Base-by-base conservation (phyloP, 306 rosid species). In the Lathyrus oleraceus region DNA sequence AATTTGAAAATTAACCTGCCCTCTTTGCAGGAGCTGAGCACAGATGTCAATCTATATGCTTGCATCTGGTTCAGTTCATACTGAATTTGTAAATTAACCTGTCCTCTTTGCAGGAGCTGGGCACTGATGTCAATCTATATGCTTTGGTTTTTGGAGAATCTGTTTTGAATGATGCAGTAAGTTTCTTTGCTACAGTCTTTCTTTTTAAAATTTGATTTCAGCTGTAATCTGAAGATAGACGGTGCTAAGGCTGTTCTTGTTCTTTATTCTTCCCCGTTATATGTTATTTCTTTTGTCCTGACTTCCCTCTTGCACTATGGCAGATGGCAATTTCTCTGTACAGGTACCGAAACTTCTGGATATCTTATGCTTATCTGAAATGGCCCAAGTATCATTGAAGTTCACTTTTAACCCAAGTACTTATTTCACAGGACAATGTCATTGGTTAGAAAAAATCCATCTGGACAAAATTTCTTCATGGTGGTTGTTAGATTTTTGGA, bases 141-240 rank as follows among this genome's bases (percentile, higher is more conserved):
- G 99, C 99, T 49, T 82, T 94, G 84, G 99, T 94, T 73, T 94
- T 94, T 79, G 97, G 99, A 76, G 99, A 94, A 79, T 94, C 99
- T 47, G 99, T 94, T 75, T 72, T 94, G 88, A 94, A 94, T 82
- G 97, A 94, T 77, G 97, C 97, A 2, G 99, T 88, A 82, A 81
- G 96, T 84, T 74, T 76, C 77, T 61, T 19, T 67, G 28, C 35
- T 35, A 32, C 67, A 61, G n/a, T 39, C 15, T 65, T 51, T 27
- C 13, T 23, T 61, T 39, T 61, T 59, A 76, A 23, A 7, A 8
- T 51, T 71, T 66, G 27, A 72, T 39, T 62, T 40, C 70, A 61
- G 72, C 53, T 52, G 7, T 65, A 58, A 57, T 73, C 75, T 63
- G 57, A 64, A 74, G 52, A 63, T 70, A 43, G 65, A 81, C 65